These are phyloP conservation scores for Suillus subalutaceus DNA, from an alignment of 768 basidiomycete genomes.

Conservation along the genomic window DNA sequence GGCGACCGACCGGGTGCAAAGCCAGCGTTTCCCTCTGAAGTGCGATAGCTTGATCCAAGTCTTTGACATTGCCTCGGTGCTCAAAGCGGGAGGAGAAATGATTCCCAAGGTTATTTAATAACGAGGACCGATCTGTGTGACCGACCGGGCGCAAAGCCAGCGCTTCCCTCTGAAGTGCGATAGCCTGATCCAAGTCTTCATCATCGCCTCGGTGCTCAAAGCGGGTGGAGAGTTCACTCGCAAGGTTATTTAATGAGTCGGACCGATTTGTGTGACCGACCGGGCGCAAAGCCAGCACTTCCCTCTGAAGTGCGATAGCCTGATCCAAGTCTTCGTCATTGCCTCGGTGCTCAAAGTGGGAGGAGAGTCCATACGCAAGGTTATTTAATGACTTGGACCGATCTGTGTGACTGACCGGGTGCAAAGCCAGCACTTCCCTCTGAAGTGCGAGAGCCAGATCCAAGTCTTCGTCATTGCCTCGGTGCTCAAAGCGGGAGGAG, in stretches of 20 bases:
- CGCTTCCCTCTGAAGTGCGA: neutral
- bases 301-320: no score
- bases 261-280: neutral
- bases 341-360: no score
- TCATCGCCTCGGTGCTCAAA: neutral
- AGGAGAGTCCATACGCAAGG: no score
- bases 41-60: neutral
- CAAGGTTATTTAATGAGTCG: neutral
- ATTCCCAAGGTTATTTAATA: neutral
- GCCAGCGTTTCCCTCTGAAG: neutral
- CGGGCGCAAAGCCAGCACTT: neutral
- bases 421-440: no score
- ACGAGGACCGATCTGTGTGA: neutral
- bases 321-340: no score
- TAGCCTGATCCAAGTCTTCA: neutral
- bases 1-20: neutral
- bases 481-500: no score
- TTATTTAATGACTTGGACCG: no score
- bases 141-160: neutral
- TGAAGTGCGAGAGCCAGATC: no score
- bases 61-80: neutral
- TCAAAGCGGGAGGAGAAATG: neutral
- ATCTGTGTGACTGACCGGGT: no score
- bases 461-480: no score
- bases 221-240: neutral